phyloP scores from a whole-genome alignment of 2,329 filamentous ascomycete species.

The Lomentospora prolificans region DNA sequence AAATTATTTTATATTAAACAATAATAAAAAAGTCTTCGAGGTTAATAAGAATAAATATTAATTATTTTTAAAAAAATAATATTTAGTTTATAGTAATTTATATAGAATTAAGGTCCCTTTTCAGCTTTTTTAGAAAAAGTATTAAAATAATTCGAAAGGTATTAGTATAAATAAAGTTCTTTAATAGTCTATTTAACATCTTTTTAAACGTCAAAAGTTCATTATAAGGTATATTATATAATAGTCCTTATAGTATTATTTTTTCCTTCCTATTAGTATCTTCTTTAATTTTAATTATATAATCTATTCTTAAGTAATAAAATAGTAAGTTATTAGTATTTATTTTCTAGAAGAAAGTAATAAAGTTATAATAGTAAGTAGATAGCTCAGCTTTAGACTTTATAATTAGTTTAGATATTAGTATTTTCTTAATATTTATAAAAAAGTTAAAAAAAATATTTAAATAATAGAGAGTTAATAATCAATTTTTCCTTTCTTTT shows the following conservation, averaged over 20 bases:
- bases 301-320: background rate
- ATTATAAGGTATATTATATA: background rate
- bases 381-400: background rate
- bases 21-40: background rate
- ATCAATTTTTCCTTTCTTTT: background rate
- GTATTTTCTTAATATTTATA: background rate
- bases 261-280: no score
- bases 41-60: background rate
- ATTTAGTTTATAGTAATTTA: background rate
- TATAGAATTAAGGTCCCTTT: background rate
- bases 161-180: background rate
- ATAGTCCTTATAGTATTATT: background rate
- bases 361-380: background rate
- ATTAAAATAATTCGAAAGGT: background rate
- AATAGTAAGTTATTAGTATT: background rate
- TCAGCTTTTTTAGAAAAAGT: background rate
- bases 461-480: background rate
- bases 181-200: background rate
- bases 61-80: background rate
- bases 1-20: slow-evolving; percentile 5
- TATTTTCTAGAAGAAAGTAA: background rate
- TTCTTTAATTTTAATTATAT: background rate
- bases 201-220: no score
- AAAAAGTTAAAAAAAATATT: background rate
- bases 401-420: background rate